phyloP scores from a whole-genome alignment of 2,329 filamentous ascomycete genomes.

The Arthrobotrys sphaeroides region DNA sequence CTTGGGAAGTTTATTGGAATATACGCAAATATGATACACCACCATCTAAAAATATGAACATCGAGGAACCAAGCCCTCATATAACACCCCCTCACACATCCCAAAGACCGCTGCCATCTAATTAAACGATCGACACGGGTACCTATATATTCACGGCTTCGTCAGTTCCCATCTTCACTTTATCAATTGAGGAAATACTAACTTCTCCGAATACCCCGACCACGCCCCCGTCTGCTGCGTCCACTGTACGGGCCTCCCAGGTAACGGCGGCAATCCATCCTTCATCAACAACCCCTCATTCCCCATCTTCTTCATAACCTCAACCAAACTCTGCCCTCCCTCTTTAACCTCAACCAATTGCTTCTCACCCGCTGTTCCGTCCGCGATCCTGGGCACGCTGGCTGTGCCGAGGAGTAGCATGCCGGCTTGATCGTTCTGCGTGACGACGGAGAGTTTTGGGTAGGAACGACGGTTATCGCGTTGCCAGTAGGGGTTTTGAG shows the following conservation, averaged over 20 bases:
- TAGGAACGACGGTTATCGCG: constrained; percentile 86
- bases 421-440: constrained; percentile 83
- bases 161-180: too few species aligned
- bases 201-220: constrained; percentile 76
- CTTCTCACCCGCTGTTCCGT: constrained; percentile 77
- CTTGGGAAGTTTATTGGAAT: neutral
- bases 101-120: neutral
- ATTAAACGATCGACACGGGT: constrained; percentile 67
- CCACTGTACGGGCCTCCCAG: constrained; percentile 71
- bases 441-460: constrained; percentile 79
- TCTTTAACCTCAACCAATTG: constrained; percentile 80
- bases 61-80: neutral
- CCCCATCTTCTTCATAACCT: constrained; percentile 74
- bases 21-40: constrained; percentile 18
- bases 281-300: constrained; percentile 71
- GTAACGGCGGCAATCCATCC: constrained; percentile 85
- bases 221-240: constrained; percentile 67
- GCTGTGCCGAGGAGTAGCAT: constrained; percentile 86
- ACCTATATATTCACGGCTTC: constrained; percentile 63
- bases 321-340: constrained; percentile 76
- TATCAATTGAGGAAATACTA: constrained; percentile 64
- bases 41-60: constrained; percentile 9
- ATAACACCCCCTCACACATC: neutral
- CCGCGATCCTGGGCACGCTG: constrained; percentile 79
- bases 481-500: constrained; percentile 96